Conservation (phyloP, 2,329 filamentous ascomycete species). For the Macrophomina tecta region DNA sequence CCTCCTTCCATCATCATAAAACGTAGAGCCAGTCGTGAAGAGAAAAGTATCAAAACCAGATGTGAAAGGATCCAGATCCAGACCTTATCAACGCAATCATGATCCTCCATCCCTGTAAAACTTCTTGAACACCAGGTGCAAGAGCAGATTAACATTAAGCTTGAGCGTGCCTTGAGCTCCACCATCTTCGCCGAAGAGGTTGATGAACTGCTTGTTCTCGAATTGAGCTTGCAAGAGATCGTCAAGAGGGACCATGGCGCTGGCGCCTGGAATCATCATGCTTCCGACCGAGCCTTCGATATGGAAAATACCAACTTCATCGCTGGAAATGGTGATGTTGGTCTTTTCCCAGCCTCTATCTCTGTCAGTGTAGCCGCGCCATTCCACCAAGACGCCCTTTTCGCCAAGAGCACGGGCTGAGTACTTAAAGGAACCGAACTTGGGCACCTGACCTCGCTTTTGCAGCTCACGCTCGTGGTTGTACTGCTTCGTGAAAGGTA, state of each 20-base stretch:
- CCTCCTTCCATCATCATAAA: neutral
- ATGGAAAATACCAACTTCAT: slow-evolving; percentile 91
- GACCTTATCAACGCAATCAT: neutral
- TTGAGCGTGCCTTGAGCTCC: slow-evolving; percentile 60
- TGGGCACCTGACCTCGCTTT: slow-evolving; percentile 88
- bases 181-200: slow-evolving; percentile 66
- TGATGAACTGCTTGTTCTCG: slow-evolving; percentile 95
- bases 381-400: slow-evolving; percentile 92
- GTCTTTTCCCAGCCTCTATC: slow-evolving; percentile 89
- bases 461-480: slow-evolving; percentile 97
- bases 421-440: slow-evolving; percentile 98
- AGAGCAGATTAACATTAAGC: slow-evolving; percentile 93
- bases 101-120: slow-evolving; percentile 69
- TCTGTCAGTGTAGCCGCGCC: slow-evolving; percentile 71
- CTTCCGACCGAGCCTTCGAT: slow-evolving; percentile 89
- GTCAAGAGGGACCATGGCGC: slow-evolving; percentile 85
- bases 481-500: slow-evolving; percentile 98
- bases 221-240: slow-evolving; percentile 96
- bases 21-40: slow-evolving; percentile 10
- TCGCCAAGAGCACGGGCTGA: slow-evolving; percentile 86
- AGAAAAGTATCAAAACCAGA: neutral
- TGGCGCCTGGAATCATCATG: slow-evolving; percentile 95
- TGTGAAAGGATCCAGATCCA: neutral
- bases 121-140: slow-evolving; percentile 98
- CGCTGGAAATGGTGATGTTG: slow-evolving; percentile 91